Evolutionary conservation across 2,329 filamentous ascomycete genomes (phyloP), one percentile per base, ranked within the genome.

Genomic region (Dactylellina cionopaga): DNA sequence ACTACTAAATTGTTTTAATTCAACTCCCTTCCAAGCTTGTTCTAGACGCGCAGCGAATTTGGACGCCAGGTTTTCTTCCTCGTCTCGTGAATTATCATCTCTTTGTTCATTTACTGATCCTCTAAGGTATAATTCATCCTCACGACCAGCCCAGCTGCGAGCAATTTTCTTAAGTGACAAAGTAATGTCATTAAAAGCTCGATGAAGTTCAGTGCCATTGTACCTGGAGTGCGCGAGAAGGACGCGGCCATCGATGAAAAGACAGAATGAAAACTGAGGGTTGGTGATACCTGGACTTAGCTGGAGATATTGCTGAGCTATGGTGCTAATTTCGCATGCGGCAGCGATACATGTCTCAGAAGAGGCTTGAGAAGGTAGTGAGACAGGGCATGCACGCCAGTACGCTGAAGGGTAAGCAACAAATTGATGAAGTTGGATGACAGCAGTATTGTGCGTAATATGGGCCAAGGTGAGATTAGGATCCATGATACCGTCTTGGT

Each of bases 401-500:
- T 80, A 75, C 0, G 72, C 71, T 0, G 76, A 77, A 0, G 82
- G 83, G 44, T 83, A 84, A 0, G 83, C 83, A 37, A 85, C 84
- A 4, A 79, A 78, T 43, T 85, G 83, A 58, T 85, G 83, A 0
- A 85, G 76, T 0, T 84, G 77, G 22, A 85, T 83, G 78, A 84
- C 83, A 0, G 83, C 83, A 0, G 83, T 81, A 59, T 84, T 84
- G 47, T 85, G 83, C 0, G 82, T 84, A 7, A 83, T 79, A 31
- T 85, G 83, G 0, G 83, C 83, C 0, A 84, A 75, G 0, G 83
- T 84, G 15, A 85, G 76, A 46, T 85, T 85, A 0, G 83, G 83
- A 52, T 85, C 83, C 79, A 83, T 83, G 5, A 65, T 75, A 1
- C 75, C 72, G 17, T 41, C 37, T 15, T 41, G 37, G 1, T 75